phyloP scores from a whole-genome alignment of 805 yeast species.

The Monosporozyma aquatica region DNA sequence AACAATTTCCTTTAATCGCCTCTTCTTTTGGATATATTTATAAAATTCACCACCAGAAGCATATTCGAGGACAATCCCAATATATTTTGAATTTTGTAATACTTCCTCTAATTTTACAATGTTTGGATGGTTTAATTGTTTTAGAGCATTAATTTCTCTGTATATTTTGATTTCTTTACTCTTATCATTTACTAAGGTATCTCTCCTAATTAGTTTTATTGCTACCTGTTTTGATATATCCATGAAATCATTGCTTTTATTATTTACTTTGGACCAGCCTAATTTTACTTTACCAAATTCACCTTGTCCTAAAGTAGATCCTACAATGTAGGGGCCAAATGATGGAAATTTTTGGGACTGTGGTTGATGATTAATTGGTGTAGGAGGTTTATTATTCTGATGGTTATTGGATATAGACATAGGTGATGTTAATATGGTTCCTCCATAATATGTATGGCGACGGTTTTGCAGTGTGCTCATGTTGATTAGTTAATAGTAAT shows the following conservation, averaged over 20 bases:
- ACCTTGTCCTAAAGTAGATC: conserved; percentile 94
- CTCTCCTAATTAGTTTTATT: conserved; percentile 81
- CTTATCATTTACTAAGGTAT: conserved; percentile 75
- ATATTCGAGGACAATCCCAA: conserved; percentile 92
- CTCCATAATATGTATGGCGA: conserved; percentile 29
- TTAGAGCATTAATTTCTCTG: conserved; percentile 86
- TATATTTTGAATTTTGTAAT: conserved; percentile 85
- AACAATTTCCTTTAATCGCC: conserved; percentile 73
- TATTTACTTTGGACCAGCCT: conserved; percentile 74
- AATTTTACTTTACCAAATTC: conserved; percentile 96
- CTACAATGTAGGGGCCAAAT: conserved; percentile 83
- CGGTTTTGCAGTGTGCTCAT: background rate
- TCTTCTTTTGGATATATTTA: conserved; percentile 79
- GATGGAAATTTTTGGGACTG: conserved; percentile 31
- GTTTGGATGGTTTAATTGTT: conserved; percentile 83
- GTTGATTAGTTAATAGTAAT: background rate
- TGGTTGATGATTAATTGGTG: background rate
- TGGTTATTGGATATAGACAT: background rate
- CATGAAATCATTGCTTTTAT: conserved; percentile 3
- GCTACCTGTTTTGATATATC: conserved; percentile 72
- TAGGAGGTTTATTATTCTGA: background rate
- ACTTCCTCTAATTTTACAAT: conserved; percentile 89
- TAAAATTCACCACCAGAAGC: conserved; percentile 97
- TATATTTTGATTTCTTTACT: conserved; percentile 82
- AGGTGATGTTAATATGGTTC: conserved; percentile 7